A percentile compares a stretch with the other conserved stretches of the same genome.
phyloP scores from a whole-genome alignment of 176 grass and related monocot species.

The Oryza coarctata region DNA sequence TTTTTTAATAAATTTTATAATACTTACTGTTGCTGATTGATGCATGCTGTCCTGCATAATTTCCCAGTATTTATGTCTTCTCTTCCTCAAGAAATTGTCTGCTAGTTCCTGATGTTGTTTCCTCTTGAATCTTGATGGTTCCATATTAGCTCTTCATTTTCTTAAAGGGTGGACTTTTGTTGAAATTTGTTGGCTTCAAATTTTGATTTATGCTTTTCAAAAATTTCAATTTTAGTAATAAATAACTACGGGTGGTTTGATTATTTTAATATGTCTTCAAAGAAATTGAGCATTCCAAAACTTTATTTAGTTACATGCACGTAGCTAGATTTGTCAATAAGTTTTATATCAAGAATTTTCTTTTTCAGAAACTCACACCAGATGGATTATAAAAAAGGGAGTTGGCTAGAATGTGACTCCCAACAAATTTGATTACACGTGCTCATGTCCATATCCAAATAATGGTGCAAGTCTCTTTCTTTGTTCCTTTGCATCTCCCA shows the following conservation, averaged over 20 bases:
- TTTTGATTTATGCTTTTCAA: background rate
- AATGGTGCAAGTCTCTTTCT: slow-evolving; percentile 29
- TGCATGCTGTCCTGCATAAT: background rate
- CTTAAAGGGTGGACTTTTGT: background rate
- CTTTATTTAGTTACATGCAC: background rate
- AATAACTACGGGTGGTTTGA: background rate
- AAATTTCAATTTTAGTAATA: background rate
- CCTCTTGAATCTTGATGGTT: no score
- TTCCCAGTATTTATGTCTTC: no score
- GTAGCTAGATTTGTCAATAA: background rate
- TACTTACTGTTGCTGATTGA: background rate
- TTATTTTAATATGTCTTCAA: background rate
- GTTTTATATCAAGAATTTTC: background rate
- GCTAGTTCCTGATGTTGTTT: no score
- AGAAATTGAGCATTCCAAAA: background rate
- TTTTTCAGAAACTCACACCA: background rate
- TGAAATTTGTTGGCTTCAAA: background rate
- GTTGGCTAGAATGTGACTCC: background rate
- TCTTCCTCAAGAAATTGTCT: no score
- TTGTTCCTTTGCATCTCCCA: slow-evolving; percentile 32
- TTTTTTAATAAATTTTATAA: background rate
- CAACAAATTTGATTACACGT: slow-evolving; percentile 29
- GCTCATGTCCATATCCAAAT: slow-evolving; percentile 32
- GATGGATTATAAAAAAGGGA: background rate
- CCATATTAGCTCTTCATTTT: background rate